Evolutionary conservation across 2,329 filamentous ascomycete genomes (phyloP).

Genomic region (Diaporthe humulicola): DNA sequence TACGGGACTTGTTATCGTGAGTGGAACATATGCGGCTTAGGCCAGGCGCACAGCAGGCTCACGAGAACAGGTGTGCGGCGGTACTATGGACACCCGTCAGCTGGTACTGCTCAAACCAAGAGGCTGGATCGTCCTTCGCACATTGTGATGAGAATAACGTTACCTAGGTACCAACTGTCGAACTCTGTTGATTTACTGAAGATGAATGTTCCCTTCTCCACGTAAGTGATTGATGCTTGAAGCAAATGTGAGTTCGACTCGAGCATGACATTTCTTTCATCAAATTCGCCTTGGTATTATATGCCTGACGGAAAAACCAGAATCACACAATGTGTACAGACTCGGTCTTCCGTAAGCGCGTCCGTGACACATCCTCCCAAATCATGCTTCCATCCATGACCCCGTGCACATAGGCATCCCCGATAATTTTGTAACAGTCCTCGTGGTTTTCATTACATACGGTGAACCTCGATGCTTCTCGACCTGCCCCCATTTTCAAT

Average conservation of each 20-base stretch:
- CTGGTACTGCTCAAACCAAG: too few species aligned
- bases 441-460: neutral
- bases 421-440: slow-evolving; percentile 4
- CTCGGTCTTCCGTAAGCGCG: neutral
- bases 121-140: neutral
- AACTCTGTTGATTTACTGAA: neutral
- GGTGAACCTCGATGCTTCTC: neutral
- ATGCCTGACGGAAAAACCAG: neutral
- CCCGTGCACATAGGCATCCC: slow-evolving; percentile 13
- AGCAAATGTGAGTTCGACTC: too few species aligned
- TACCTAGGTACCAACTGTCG: too few species aligned
- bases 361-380: neutral
- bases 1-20: too few species aligned
- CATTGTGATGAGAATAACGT: neutral
- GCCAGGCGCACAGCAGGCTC: too few species aligned
- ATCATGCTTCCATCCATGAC: slow-evolving; percentile 15
- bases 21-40: too few species aligned
- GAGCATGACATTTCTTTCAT: too few species aligned
- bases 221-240: too few species aligned
- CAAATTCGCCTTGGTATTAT: too few species aligned
- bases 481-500: neutral
- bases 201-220: neutral
- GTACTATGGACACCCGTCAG: neutral
- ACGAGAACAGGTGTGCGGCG: neutral
- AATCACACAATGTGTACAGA: neutral